Evolutionary conservation across 805 yeast genomes (phyloP), one percentile per base, ranked within the genome.

Genomic region (Candida tallmaniae): DNA sequence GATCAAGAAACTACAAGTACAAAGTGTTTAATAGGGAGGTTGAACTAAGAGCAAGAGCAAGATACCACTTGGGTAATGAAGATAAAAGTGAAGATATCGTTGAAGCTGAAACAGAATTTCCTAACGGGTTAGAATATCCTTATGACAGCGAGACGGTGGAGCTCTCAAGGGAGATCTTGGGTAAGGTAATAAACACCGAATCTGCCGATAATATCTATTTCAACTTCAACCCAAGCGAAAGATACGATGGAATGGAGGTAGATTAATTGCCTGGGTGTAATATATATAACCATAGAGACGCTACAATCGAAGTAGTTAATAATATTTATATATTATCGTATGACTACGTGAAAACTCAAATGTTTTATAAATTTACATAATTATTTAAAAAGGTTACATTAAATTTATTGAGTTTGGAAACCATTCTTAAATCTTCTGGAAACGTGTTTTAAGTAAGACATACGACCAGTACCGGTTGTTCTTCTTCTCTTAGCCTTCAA

Each of bases 401-500:
- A 11, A 29, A 35, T 35, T 33, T 41, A 40, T 40, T 45, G 50
- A 49, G 59, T 58, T 71, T 86, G 96, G 96, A 93, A 93, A 70
- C 88, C 95, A 82, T 90, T 90, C 85, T 89, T 86, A 85, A 90
- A 90, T 79, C 88, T 86, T 82, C 97, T 89, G 58, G 93, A 74
- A 60, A 93, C 95, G 74, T 80, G 82, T 80, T 90, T 93, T 74
- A 93, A 81, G 88, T 90, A 79, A 71, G 89, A 78, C 94, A 87
- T 86, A 78, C 98, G 94, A 76, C 98, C 98, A 70, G 97, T 81
- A 80, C 98, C 98, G 58, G 97, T 89, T 57, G 98, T 93, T 73
- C 84, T 83, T 86, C 98, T 88, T 87, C 98, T 88, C 83, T 89
- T 86, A 66, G 97, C 96, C 84, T 93, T 93, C 56, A 74, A 74